Base-by-base conservation (phyloP, 805 yeast species). In the Teunomyces atbi region DNA sequence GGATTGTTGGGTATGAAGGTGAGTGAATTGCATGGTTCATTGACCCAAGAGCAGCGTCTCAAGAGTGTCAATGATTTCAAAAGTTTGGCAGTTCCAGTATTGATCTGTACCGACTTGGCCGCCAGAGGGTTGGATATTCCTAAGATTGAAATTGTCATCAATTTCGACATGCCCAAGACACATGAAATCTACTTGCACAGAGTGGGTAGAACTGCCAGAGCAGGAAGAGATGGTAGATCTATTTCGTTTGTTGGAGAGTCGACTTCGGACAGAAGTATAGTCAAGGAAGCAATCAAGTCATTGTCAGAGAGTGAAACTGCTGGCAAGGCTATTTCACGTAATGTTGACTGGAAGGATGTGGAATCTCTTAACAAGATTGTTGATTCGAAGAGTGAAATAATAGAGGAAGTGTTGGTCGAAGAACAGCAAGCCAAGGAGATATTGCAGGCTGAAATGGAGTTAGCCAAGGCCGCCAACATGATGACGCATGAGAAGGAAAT, bases 81-180 rank as follows among this genome's bases (percentile, higher is more conserved):
- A 57, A 82, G 81, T 52, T 74, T 89, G 53, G 79, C 81, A 3
- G 96, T 91, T 27, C 96, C 98, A 1, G 82, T 92, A 7, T 74
- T 94, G 48, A 77, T 94, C 34, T 94, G 98, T 83, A 94, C 99
- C 0, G 99, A 94, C 78, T 79, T 94, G 65, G 99, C 99, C 2
- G 92, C 99, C 23, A 87, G 99, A 81, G 99, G 99, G 78, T 78
- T 94, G 63, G 99, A 94, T 86, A 94, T 94, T 61, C 98, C 98
- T 51, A 92, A 92, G 69, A 91, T 94, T 64, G 98, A 91, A 65
- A 83, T 86, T 49, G 99, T 94, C 40, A 79, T 94, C 60, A 94
- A 94, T 69, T 94, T 77, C 66, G 99, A 94, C 62, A 89, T 94
- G 95, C 99, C 99, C 42, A 88, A 89, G 65, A 76, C 87, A 26